These are phyloP conservation scores for Hyphodiscus sp. DNA, from an alignment of 2,329 filamentous ascomycete species.

Conservation along the genomic window DNA sequence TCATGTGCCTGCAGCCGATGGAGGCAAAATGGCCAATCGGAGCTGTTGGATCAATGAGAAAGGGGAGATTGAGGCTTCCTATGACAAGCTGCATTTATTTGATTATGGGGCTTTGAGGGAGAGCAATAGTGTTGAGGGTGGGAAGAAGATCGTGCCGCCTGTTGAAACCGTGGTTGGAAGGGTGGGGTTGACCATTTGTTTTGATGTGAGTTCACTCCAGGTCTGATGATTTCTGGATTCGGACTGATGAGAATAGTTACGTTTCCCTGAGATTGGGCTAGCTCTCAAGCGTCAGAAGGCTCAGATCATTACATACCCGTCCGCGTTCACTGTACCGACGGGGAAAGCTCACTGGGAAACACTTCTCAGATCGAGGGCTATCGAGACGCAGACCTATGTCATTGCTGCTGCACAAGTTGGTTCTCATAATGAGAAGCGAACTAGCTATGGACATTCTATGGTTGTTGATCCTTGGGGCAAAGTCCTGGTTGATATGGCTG, in stretches of 20 bases:
- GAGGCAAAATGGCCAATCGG: conserved; percentile 51
- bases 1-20: conserved; percentile 58
- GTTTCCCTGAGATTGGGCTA: conserved; percentile 71
- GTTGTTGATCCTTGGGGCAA: conserved; percentile 84
- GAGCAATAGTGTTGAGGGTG: conserved; percentile 61
- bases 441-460: conserved; percentile 80
- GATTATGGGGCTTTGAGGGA: conserved; percentile 63
- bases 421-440: conserved; percentile 63
- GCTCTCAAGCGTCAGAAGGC: conserved; percentile 60
- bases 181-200: conserved; percentile 79
- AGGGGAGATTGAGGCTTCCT: conserved; percentile 53
- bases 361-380: conserved; percentile 71
- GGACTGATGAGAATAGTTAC: conserved; percentile 40
- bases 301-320: conserved; percentile 78
- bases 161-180: conserved; percentile 69
- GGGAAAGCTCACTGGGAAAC: conserved; percentile 82
- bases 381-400: conserved; percentile 85
- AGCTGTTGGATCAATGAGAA: conserved; percentile 59
- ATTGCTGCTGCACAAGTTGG: conserved; percentile 81
- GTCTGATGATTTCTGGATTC: not conserved
- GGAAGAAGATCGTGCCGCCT: conserved; percentile 56
- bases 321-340: conserved; percentile 83
- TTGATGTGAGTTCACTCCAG: conserved; percentile 52
- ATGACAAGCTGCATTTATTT: conserved; percentile 90
- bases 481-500: conserved; percentile 59